Evolutionary conservation across 1,284 basidiomycete species (phyloP).

Genomic region (Irpex sp.): DNA sequence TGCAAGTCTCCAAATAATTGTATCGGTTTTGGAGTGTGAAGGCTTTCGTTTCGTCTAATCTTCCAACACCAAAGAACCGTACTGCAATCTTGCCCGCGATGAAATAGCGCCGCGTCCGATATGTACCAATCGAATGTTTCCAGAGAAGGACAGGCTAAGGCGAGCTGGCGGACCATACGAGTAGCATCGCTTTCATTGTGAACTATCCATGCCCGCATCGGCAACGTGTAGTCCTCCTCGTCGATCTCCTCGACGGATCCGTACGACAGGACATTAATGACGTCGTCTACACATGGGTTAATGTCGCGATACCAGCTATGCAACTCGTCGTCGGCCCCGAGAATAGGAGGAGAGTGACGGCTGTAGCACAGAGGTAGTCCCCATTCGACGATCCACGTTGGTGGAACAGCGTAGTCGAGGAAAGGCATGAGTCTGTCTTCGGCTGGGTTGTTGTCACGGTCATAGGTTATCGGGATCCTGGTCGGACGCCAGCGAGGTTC

Average conservation of each 20-base stretch:
- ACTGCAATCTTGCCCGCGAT: background rate
- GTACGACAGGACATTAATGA: background rate
- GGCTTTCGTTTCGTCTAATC: background rate
- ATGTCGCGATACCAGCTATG: background rate
- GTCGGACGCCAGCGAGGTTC: background rate
- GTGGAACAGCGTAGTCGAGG: background rate
- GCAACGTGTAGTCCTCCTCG: background rate
- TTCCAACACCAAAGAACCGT: conserved; percentile 1
- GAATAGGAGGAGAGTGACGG: background rate
- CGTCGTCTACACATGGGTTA: background rate
- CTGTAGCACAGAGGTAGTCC: background rate
- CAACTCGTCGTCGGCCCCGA: background rate
- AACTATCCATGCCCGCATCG: conserved; percentile 2
- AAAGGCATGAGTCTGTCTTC: background rate
- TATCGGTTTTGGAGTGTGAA: background rate
- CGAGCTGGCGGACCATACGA: background rate
- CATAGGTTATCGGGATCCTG: background rate
- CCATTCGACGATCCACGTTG: background rate
- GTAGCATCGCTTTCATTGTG: background rate
- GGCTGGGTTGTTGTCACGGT: background rate
- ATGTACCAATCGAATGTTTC: conserved; percentile 2
- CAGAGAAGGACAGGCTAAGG: background rate
- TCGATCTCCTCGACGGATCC: conserved; percentile 2
- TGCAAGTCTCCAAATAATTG: background rate
- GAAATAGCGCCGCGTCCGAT: background rate